Evolutionary conservation across 1,284 basidiomycete genomes (phyloP).

Genomic region (Exobasidium cylindrosporum): DNA sequence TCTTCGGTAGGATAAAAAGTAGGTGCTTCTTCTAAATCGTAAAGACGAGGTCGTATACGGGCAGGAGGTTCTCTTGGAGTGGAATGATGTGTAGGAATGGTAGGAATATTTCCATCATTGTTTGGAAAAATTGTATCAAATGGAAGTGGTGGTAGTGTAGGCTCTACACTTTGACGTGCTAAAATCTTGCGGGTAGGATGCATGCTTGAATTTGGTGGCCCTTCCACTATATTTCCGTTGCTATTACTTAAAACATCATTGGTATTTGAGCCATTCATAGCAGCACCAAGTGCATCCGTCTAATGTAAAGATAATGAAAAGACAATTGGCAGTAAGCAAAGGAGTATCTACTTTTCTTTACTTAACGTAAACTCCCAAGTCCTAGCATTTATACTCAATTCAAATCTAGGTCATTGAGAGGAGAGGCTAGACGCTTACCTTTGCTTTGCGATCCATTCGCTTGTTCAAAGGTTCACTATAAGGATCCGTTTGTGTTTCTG

Average conservation of each 20-base stretch:
- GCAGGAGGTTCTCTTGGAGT: conserved; percentile 39
- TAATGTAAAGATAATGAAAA: background rate
- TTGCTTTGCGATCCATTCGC: conserved; percentile 1
- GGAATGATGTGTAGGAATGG: conserved; percentile 38
- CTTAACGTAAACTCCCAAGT: too few relatives aligned
- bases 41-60: conserved; percentile 58
- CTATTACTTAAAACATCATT: background rate
- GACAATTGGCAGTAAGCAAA: too few relatives aligned
- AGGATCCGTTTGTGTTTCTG: conserved; percentile 24
- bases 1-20: conserved; percentile 81
- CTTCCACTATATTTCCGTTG: background rate
- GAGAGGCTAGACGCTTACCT: too few relatives aligned
- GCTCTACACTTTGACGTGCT: background rate
- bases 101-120: background rate
- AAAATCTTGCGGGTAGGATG: background rate
- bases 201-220: background rate
- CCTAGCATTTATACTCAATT: too few relatives aligned
- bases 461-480: background rate
- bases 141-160: background rate
- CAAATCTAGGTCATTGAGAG: too few relatives aligned
- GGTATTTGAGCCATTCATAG: background rate
- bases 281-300: background rate
- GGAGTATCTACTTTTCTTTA: too few relatives aligned
- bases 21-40: conserved; percentile 85
- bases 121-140: background rate